Evolutionary conservation across 2,329 filamentous ascomycete species (phyloP), one percentile per base, ranked within the genome.

Genomic region (Phymatotrichopsis omnivora): DNA sequence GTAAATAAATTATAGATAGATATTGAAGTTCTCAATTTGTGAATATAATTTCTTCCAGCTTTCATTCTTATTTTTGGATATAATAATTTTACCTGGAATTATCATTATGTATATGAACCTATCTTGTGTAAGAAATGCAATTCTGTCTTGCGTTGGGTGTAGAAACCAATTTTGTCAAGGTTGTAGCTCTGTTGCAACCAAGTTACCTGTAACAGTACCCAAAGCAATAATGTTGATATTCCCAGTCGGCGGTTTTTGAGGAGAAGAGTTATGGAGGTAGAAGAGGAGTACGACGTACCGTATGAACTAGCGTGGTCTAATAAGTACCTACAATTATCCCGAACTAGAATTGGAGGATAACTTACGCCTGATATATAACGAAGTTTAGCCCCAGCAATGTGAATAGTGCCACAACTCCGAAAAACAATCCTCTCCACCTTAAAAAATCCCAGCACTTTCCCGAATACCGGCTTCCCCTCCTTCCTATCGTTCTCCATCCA

Each of bases 221-320:
- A 98, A 4, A 87, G 65, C 1, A 66, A 57, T 5, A 84, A 67
- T 1, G 83, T 83, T 0, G 68, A 57, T 1, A 82, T 48, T 1
- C 91, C 91, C 3, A 81, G 64, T 5, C 60, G 59, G 0, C 75
- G 75, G 2, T 66, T 69, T 4, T 62, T 65, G 1, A 93, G 65
- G 11, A 95, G 71, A 80, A 0, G 87, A 95, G 28, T 67, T 67
- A 0, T 89, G 86, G 0, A 98, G 78, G 62, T 95, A 93, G 38
- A 95, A 79, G 0, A 91, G 91, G 57, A 98, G 84, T 54, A 95
- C 76, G 65, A 95, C 79, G 65, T 98, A 96, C 91, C 91, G 98
- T 38, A 98, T 74, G 64, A 98, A 98, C 63, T 98, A 98, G 24
- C 40, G 31, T 6, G 14, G 11, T 19, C 7, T 12, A 12, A 22